These are phyloP conservation scores for Avicennia marina DNA, from an alignment of 257 asterid genomes.

Conservation along the genomic window DNA sequence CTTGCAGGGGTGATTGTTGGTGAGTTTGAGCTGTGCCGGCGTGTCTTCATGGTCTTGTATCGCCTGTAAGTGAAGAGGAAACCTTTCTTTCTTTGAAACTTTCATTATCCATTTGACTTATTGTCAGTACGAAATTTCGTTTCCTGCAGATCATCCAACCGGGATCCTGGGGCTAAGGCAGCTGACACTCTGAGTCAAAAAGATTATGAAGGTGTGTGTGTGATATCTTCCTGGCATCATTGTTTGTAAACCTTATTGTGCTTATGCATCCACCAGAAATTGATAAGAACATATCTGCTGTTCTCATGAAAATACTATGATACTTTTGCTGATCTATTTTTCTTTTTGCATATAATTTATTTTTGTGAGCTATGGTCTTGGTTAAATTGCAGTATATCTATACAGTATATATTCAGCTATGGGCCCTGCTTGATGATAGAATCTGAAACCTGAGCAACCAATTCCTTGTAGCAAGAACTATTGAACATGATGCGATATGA, in stretches of 20 bases:
- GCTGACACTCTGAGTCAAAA: conserved; percentile 64
- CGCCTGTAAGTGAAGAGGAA: conserved; percentile 60
- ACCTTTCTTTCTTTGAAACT: conserved; percentile 1
- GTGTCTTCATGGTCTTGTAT: conserved; percentile 88
- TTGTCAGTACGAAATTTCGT: conserved; percentile 6
- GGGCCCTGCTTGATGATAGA: too few relatives aligned
- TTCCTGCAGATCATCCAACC: conserved; percentile 64
- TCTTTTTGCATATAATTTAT: too few relatives aligned
- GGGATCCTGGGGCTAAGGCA: conserved; percentile 87
- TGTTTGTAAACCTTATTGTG: not conserved
- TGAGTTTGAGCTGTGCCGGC: conserved; percentile 79
- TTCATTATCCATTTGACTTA: conserved; percentile 4
- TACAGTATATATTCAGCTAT: too few relatives aligned
- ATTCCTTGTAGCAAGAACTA: too few relatives aligned
- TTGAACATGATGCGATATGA: not conserved
- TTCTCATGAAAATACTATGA: too few relatives aligned
- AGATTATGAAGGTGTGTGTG: conserved; percentile 66
- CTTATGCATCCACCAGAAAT: not conserved
- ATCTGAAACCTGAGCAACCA: too few relatives aligned
- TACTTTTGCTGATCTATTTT: too few relatives aligned
- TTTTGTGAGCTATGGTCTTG: too few relatives aligned
- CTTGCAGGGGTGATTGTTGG: conserved; percentile 90
- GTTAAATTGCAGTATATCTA: too few relatives aligned
- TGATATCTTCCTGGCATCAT: not conserved
- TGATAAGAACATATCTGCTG: too few relatives aligned